phyloP scores from a whole-genome alignment of 2,329 filamentous ascomycete genomes.

The Alternaria longipes region DNA sequence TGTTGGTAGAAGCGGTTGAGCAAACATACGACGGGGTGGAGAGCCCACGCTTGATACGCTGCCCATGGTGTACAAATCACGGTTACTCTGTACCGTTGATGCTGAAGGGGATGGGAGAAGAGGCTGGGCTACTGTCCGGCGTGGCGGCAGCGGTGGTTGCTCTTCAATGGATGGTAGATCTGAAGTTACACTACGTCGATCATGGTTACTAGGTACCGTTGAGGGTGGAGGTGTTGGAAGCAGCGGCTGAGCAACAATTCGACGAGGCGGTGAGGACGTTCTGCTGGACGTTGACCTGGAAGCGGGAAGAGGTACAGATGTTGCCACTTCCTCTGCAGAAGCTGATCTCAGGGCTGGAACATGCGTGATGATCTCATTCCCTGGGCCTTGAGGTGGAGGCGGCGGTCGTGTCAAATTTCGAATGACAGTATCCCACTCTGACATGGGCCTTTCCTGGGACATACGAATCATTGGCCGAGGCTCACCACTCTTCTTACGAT shows the following conservation, averaged over 20 bases:
- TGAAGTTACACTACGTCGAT: constrained; percentile 33
- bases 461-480: constrained; percentile 47
- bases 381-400: constrained; percentile 22
- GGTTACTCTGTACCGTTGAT: constrained; percentile 36
- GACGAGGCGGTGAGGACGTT: constrained; percentile 26
- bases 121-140: constrained; percentile 39
- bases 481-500: constrained; percentile 49
- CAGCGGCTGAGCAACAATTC: constrained; percentile 41
- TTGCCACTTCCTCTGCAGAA: constrained; percentile 25
- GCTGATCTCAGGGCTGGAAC: constrained; percentile 39
- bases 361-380: constrained; percentile 42
- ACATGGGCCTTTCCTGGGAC: constrained; percentile 54
- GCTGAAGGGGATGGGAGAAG: constrained; percentile 44
- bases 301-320: constrained; percentile 29
- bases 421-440: constrained; percentile 51
- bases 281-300: constrained; percentile 18
- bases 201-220: constrained; percentile 33
- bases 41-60: constrained; percentile 9
- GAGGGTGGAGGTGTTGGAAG: constrained; percentile 46
- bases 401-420: constrained; percentile 38
- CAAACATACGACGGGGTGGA: constrained; percentile 32
- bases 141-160: constrained; percentile 25
- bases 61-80: constrained; percentile 22
- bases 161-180: constrained; percentile 40
- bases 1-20: constrained; percentile 40